phyloP scores from a whole-genome alignment of 352 stramenopile species.

The Chrysophaeum taylorii region DNA sequence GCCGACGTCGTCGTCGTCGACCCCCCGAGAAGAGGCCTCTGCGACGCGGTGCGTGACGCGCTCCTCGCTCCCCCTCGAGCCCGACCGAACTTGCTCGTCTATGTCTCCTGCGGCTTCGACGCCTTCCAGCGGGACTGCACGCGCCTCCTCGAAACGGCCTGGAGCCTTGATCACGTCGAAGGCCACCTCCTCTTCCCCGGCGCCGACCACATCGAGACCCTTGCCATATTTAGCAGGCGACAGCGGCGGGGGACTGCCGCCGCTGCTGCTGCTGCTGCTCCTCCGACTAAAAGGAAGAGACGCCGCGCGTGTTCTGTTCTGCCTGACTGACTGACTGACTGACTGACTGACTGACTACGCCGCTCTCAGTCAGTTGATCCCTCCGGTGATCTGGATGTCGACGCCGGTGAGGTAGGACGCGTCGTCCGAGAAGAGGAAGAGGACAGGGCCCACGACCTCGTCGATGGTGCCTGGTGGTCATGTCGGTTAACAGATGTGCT shows the following conservation, averaged over 20 bases:
- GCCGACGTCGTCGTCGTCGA: conserved; percentile 59
- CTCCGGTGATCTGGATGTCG: neutral
- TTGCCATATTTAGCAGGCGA: no score
- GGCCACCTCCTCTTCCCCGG: conserved; percentile 64
- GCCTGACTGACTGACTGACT: no score
- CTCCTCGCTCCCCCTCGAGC: no score
- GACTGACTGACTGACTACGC: neutral
- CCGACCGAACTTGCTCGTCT: no score
- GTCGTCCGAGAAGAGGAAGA: conserved; percentile 2
- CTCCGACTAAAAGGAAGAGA: no score
- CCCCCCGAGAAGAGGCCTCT: conserved; percentile 60
- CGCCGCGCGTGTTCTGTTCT: no score
- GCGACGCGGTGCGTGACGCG: conserved; percentile 42
- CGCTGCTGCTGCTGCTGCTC: no score
- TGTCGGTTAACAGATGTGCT: no score
- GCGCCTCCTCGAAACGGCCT: conserved; percentile 39
- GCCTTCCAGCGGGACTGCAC: conserved; percentile 57
- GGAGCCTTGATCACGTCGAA: conserved; percentile 49
- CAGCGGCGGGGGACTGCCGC: no score
- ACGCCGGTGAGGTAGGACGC: conserved; percentile 7
- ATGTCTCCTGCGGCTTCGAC: conserved; percentile 69
- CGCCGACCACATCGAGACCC: conserved; percentile 63
- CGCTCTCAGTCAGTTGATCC: neutral
- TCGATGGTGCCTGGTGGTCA: no score
- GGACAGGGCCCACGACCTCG: conserved; percentile 1